phyloP scores from a whole-genome alignment of 2,329 filamentous ascomycete species.

The Paecilomyces variotii region DNA sequence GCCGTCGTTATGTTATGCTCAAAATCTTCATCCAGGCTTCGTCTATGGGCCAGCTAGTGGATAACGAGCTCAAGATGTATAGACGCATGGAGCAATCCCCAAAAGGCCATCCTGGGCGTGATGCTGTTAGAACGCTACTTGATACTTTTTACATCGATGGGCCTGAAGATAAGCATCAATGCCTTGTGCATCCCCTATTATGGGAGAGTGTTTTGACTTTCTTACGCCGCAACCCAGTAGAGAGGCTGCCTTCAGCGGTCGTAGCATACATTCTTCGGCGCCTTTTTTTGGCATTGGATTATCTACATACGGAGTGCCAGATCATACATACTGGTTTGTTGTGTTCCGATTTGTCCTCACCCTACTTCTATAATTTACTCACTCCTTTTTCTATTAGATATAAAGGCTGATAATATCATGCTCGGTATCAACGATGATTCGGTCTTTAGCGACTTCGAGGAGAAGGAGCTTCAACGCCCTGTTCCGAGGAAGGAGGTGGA shows the following conservation, averaged over 20 bases:
- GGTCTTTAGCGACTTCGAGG: slow-evolving; percentile 32
- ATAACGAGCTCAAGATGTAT: slow-evolving; percentile 38
- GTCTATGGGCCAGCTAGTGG: slow-evolving; percentile 20
- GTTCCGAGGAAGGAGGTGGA: slow-evolving; percentile 31
- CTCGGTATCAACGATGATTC: slow-evolving; percentile 34
- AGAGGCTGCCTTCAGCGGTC: slow-evolving; percentile 12
- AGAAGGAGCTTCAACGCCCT: slow-evolving; percentile 34
- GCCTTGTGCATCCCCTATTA: slow-evolving; percentile 34
- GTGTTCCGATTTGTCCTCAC: too few relatives aligned
- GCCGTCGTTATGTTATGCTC: slow-evolving; percentile 20
- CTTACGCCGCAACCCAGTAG: slow-evolving; percentile 31
- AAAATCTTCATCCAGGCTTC: slow-evolving; percentile 22
- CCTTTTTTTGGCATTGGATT: slow-evolving; percentile 40
- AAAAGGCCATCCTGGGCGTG: slow-evolving; percentile 20
- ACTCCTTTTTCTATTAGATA: slow-evolving; percentile 20
- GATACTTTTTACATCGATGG: background rate
- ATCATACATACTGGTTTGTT: slow-evolving; percentile 37
- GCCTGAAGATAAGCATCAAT: slow-evolving; percentile 20
- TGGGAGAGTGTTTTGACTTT: slow-evolving; percentile 37
- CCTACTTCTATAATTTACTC: slow-evolving; percentile 26
- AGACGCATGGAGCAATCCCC: slow-evolving; percentile 24
- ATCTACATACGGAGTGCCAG: slow-evolving; percentile 38
- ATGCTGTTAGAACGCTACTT: slow-evolving; percentile 9
- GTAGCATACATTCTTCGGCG: slow-evolving; percentile 29
- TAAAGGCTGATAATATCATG: slow-evolving; percentile 44